Base-by-base conservation (phyloP, 2,329 filamentous ascomycete species). In the Fusarium globosum region DNA sequence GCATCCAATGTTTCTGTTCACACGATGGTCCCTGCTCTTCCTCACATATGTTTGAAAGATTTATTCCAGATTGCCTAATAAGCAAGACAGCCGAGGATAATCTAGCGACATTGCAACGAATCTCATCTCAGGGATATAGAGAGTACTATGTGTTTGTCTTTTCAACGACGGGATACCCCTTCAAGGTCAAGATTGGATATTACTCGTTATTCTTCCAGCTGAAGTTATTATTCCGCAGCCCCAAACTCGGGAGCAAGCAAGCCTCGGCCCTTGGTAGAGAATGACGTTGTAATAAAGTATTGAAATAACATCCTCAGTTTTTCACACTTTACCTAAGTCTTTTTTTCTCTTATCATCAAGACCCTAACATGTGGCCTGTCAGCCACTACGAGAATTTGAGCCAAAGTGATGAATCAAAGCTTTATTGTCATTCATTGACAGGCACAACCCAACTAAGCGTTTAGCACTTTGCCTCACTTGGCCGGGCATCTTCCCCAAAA, bases 391-490 rank as follows among this genome's bases (percentile, higher is more conserved):
- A 41, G 35, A 55, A 41, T 55, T 28, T n/a, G 36, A 41, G 51
- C 20, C 35, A 28, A 55, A 41, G 51, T 18, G 26, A 38, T 41
- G 15, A 41, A 41, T 55, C 35, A 55, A 41, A 41, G 51, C 51
- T 49, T 58, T 49, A 49, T 49, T 58, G 41, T 49, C 41, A 46
- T 14, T 26, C 20, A 41, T 23, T 55, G 51, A 55, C 36, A 55
- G 35, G 51, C 51, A 33, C 23, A 55, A 33, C 33, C 33, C 11
- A 33, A 33, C 33, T 33, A 33, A 38, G 41, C 60, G 16, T 62
- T 46, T 41, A 43, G 60, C 66, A 59, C 56, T 65, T 62, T 67
- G 53, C 68, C 68, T 74, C 65, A 49, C 71, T 71, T 60, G 43
- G 58, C 18, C 52, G 59, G 67, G 30, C 58, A 61, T 66, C 48